Percentiles rank a stretch among this genome's conserved stretches.
phyloP scores from a whole-genome alignment of 139 green algal species.

The Dunaliella primolecta region DNA sequence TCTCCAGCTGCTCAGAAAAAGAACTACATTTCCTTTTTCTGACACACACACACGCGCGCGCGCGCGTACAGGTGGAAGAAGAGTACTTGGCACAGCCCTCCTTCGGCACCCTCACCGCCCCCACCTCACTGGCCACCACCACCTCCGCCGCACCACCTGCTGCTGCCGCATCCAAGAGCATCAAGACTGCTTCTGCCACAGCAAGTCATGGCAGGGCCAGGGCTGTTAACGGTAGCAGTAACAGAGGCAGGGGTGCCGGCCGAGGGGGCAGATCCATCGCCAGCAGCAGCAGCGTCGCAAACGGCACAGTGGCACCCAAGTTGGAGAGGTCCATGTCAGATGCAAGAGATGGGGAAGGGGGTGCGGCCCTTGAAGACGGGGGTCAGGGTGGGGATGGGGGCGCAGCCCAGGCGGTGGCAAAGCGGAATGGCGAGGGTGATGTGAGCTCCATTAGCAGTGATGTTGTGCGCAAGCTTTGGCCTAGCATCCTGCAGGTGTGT shows the following conservation, averaged over 20 bases:
- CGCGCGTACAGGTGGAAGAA: constrained; percentile 5
- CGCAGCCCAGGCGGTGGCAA: constrained; percentile 24
- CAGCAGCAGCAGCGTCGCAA: constrained; percentile 4
- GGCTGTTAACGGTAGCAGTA: not conserved
- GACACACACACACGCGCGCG: too few relatives aligned
- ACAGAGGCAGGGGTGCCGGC: not conserved
- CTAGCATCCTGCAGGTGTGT: constrained; percentile 33
- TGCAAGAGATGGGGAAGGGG: too few relatives aligned
- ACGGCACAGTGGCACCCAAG: not conserved
- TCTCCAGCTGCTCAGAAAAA: too few relatives aligned
- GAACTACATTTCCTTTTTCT: too few relatives aligned
- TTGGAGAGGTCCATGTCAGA: too few relatives aligned
- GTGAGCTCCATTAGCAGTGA: constrained; percentile 52
- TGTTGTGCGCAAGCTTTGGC: constrained; percentile 69
- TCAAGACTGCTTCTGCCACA: not conserved
- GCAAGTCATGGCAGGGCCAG: too few relatives aligned
- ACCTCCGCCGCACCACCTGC: too few relatives aligned
- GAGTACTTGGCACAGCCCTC: not conserved
- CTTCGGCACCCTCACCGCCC: not conserved
- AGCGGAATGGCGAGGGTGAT: constrained; percentile 68
- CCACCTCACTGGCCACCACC: constrained; percentile 3
- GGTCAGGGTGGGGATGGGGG: not conserved
- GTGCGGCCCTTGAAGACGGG: not conserved
- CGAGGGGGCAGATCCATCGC: not conserved
- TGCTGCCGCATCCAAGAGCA: not conserved